Evolutionary conservation across 805 yeast species (phyloP), one percentile per base, ranked within the genome.

Genomic region (Millerago galiae): DNA sequence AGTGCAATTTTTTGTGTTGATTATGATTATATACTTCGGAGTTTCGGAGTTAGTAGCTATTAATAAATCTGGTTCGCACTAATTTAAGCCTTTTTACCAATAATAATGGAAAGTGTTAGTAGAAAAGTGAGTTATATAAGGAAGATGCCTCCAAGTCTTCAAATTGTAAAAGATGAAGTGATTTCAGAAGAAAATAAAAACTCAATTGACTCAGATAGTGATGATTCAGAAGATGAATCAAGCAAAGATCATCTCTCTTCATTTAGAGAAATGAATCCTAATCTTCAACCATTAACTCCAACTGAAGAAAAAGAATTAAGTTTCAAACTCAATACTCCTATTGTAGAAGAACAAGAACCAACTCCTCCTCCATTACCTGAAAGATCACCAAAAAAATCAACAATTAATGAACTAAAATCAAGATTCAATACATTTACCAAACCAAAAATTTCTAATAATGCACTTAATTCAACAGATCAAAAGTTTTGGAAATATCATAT

Each of bases 401-500:
- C 37, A 34, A 13, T 31, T 24, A 15, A 24, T 30, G 27, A n/a
- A 1, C 8, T 17, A 18, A 38, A 36, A 8, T 12, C 15, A 17
- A 37, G 18, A 14, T 17, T 34, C 3, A 24, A 12, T 24, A 29
- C 34, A 13, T 41, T 27, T 9, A 18, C 6, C 21, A 36, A 36
- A 18, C 39, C 38, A 35, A 32, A 25, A 24, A 5, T 17, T 14
- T 16, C 35, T 15, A 10, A 14, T 9, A 4, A 21, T 5, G 21
- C 4, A 13, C 10, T 14, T 3, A 35, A 14, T n/a, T 16, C 34
- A 1, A 28, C 15, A 34, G 38, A 31, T 17, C 58, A 54, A 21
- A 34, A 17, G 2, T 56, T 53, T 21, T 56, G 60, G 59, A 81
- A 80, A 54, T 83, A 81, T 52, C 89, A 83, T 54, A 63, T 81